phyloP scores from a whole-genome alignment of 345 rosid genomes.

The Hirschfeldia incana region DNA sequence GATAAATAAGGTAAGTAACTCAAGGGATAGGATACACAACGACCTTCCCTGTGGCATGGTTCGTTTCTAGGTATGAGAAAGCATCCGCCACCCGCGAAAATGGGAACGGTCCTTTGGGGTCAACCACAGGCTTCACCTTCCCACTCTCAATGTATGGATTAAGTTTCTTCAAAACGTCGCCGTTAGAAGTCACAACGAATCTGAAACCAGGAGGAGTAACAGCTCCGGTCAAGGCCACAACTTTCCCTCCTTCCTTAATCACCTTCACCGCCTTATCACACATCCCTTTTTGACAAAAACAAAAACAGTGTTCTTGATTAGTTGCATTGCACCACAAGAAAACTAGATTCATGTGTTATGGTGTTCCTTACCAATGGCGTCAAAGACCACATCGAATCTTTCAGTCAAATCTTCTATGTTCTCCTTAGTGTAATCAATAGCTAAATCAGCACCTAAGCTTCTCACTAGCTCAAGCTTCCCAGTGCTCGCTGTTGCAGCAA shows the following conservation, averaged over 20 bases:
- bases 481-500: constrained; percentile 87
- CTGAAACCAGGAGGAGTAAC: constrained; percentile 89
- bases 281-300: constrained; percentile 52
- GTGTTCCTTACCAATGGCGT: constrained; percentile 64
- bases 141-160: constrained; percentile 85
- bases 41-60: constrained; percentile 76
- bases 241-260: constrained; percentile 85
- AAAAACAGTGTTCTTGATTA: background rate
- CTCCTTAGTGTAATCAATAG: constrained; percentile 86
- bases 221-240: constrained; percentile 91
- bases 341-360: background rate
- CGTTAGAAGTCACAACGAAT: constrained; percentile 87
- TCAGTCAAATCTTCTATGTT: constrained; percentile 78
- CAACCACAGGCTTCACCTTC: constrained; percentile 78
- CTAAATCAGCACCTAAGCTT: constrained; percentile 87
- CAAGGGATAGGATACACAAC: constrained; percentile 75
- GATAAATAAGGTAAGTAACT: constrained; percentile 16
- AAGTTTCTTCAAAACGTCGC: constrained; percentile 75
- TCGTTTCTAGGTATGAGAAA: constrained; percentile 82
- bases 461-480: constrained; percentile 66
- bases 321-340: background rate
- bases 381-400: constrained; percentile 78
- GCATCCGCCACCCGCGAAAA: constrained; percentile 67
- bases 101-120: constrained; percentile 84
- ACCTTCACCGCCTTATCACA: constrained; percentile 90